These are phyloP conservation scores for Avena insularis DNA, from an alignment of 176 grass and related monocot genomes.

Conservation along the genomic window DNA sequence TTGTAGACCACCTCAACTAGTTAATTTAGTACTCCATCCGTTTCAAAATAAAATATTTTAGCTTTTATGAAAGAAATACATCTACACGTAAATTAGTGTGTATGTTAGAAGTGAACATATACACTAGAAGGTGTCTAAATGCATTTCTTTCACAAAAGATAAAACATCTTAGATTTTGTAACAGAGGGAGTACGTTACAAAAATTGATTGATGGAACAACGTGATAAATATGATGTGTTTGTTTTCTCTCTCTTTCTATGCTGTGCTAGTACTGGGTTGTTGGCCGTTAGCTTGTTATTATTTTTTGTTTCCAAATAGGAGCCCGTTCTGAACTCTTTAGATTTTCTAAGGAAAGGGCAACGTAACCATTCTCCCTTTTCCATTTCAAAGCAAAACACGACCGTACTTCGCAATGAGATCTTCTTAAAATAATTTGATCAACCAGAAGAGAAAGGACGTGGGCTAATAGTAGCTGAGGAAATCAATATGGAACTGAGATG, in stretches of 20 bases:
- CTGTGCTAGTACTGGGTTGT: not conserved
- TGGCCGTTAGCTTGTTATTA: not conserved
- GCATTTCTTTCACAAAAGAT: too few relatives aligned
- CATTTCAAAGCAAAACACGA: not conserved
- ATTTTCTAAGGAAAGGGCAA: conserved; percentile 7
- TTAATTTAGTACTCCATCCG: too few relatives aligned
- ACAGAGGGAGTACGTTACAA: too few relatives aligned
- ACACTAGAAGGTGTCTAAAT: too few relatives aligned
- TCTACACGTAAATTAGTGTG: too few relatives aligned
- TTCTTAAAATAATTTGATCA: not conserved
- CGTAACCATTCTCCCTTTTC: not conserved
- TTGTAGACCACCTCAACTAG: too few relatives aligned
- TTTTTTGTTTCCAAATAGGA: not conserved
- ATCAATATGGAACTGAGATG: not conserved
- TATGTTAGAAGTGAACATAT: too few relatives aligned
- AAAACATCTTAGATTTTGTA: too few relatives aligned
- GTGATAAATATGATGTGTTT: not conserved
- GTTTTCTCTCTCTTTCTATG: not conserved
- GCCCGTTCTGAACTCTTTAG: too few relatives aligned
- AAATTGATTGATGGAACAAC: not conserved
- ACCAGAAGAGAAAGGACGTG: not conserved
- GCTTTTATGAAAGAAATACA: too few relatives aligned
- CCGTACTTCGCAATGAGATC: not conserved
- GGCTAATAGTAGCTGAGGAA: not conserved
- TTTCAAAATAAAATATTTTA: too few relatives aligned